Evolutionary conservation across 2,329 filamentous ascomycete species (phyloP).

Genomic region (Aureobasidium sp.): DNA sequence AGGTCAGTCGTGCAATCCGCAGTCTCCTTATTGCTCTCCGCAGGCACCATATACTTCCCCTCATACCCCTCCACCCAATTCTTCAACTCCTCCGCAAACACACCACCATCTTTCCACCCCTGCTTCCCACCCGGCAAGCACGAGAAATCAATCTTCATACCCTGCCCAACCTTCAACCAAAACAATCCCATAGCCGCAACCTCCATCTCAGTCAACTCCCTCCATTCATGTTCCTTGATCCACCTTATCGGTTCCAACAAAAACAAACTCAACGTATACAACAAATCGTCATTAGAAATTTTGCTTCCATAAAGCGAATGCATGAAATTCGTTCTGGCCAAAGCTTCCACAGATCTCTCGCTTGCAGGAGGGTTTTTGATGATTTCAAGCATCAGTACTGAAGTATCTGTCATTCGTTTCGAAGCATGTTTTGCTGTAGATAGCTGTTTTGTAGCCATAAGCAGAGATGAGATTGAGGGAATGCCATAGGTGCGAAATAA

Average conservation of each 20-base stretch:
- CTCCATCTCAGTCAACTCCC: slow-evolving; percentile 58
- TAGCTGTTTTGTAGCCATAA: slow-evolving; percentile 12
- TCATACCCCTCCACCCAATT: slow-evolving; percentile 53
- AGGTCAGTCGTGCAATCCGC: slow-evolving; percentile 54
- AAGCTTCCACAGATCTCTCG: slow-evolving; percentile 35
- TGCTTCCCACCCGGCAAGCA: slow-evolving; percentile 33
- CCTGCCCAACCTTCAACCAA: slow-evolving; percentile 66
- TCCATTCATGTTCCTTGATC: slow-evolving; percentile 61
- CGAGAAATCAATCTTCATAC: slow-evolving; percentile 53
- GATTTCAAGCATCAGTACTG: slow-evolving; percentile 42
- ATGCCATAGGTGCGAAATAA: slow-evolving; percentile 16
- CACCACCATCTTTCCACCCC: slow-evolving; percentile 42
- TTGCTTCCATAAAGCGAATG: slow-evolving; percentile 52
- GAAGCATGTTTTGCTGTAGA: slow-evolving; percentile 24
- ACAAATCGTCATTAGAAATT: slow-evolving; percentile 54
- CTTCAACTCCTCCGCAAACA: slow-evolving; percentile 44
- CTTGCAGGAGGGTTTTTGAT: slow-evolving; percentile 35
- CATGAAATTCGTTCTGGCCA: slow-evolving; percentile 57
- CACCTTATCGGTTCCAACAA: slow-evolving; percentile 57
- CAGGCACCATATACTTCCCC: slow-evolving; percentile 44
- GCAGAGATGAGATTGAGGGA: slow-evolving; percentile 12
- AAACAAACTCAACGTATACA: slow-evolving; percentile 59
- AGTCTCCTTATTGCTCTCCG: slow-evolving; percentile 27
- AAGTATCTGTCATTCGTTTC: slow-evolving; percentile 45
- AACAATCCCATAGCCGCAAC: slow-evolving; percentile 54